Conservation (phyloP, 2,329 filamentous ascomycete genomes). For the Pseudogymnoascus sp. region DNA sequence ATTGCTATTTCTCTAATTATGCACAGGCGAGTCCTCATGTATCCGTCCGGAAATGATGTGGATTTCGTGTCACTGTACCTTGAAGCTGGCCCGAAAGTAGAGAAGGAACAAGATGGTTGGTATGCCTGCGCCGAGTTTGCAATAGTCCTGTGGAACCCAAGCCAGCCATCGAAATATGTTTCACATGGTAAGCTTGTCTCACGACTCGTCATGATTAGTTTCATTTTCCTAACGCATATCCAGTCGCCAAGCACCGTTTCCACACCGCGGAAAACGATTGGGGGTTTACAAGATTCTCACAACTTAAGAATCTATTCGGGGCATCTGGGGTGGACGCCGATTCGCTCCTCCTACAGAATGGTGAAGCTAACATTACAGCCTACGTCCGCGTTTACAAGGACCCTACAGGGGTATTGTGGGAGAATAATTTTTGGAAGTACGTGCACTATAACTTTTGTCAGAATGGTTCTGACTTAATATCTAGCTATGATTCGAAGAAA, state of each 20-base stretch:
- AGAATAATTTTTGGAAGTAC: conserved; percentile 76
- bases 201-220: not conserved
- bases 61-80: conserved; percentile 93
- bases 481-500: conserved; percentile 85
- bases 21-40: conserved; percentile 81
- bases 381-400: conserved; percentile 78
- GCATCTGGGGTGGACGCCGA: conserved; percentile 61
- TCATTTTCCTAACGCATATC: conserved; percentile 63
- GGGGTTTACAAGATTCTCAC: conserved; percentile 96
- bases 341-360: conserved; percentile 69
- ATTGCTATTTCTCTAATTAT: not conserved
- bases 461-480: not conserved
- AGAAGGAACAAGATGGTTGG: conserved; percentile 79
- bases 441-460: not conserved
- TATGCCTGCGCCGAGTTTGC: conserved; percentile 95
- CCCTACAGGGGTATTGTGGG: conserved; percentile 82
- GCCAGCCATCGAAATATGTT: conserved; percentile 54
- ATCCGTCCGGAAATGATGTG: conserved; percentile 89
- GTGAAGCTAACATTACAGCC: conserved; percentile 70
- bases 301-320: conserved; percentile 77
- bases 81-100: conserved; percentile 79
- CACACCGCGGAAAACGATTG: conserved; percentile 95
- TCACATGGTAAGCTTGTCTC: not conserved
- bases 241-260: conserved; percentile 87
- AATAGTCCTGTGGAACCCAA: conserved; percentile 87